Conservation (phyloP, 2,329 filamentous ascomycete species). For the Stenocarpella maydis region DNA sequence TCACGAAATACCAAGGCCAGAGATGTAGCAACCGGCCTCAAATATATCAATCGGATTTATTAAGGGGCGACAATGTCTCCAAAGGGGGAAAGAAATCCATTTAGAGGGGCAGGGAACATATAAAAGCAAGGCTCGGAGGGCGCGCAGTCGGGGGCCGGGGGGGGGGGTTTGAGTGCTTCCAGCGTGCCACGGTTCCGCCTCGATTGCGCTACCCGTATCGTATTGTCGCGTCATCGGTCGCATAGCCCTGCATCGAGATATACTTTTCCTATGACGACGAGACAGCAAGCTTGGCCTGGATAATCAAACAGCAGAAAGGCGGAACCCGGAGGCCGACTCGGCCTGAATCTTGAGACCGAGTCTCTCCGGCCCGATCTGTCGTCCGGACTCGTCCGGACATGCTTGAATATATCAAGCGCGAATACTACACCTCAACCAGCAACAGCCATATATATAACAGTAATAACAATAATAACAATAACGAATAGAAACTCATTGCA, state of each 20-base stretch:
- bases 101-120: no score
- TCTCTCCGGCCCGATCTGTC: conserved; percentile 1
- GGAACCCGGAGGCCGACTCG: neutral
- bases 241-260: neutral
- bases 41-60: no score
- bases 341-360: neutral
- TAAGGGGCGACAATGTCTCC: no score
- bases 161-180: no score
- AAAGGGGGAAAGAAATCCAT: no score
- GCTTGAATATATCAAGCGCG: neutral
- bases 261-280: neutral
- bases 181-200: neutral
- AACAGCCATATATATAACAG: neutral
- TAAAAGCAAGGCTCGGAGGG: no score
- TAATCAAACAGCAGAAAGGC: neutral
- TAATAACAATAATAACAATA: no score
- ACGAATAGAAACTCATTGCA: no score
- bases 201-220: neutral
- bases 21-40: no score
- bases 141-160: no score
- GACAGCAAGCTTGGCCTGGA: neutral
- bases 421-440: neutral
- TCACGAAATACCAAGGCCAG: no score
- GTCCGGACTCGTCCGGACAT: no score
- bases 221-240: neutral